Evolutionary conservation across 768 basidiomycete species (phyloP).

Genomic region (Ramaria rubella): DNA sequence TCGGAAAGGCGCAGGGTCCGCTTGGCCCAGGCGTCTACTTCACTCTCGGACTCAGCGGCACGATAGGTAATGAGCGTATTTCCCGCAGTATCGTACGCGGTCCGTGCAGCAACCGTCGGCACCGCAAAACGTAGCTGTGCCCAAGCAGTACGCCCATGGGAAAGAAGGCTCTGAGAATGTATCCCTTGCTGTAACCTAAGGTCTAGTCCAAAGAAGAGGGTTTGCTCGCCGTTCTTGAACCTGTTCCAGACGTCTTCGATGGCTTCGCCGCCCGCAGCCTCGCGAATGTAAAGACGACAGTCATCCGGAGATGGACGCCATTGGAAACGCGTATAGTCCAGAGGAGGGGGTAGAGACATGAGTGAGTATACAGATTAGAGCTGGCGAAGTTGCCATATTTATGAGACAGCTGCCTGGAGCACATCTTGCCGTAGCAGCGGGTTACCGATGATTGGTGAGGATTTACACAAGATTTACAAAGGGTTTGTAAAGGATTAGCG

Average conservation of each 20-base stretch:
- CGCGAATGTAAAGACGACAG: neutral
- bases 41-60: conserved; percentile 1
- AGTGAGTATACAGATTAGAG: no score
- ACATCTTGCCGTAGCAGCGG: no score
- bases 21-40: conserved; percentile 19
- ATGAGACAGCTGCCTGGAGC: no score
- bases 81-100: conserved; percentile 6
- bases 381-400: no score
- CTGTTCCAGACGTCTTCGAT: neutral
- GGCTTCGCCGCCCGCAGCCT: neutral
- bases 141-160: neutral
- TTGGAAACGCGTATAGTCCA: neutral
- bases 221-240: neutral
- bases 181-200: neutral
- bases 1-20: conserved; percentile 15
- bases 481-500: no score
- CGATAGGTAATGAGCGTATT: conserved; percentile 12
- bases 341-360: no score
- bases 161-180: neutral
- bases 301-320: neutral
- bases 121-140: neutral
- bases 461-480: no score
- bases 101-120: conserved; percentile 3
- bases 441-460: no score
- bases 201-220: conserved; percentile 2